Conservation (phyloP, 805 yeast species). For the Schwanniomyces yamadae region DNA sequence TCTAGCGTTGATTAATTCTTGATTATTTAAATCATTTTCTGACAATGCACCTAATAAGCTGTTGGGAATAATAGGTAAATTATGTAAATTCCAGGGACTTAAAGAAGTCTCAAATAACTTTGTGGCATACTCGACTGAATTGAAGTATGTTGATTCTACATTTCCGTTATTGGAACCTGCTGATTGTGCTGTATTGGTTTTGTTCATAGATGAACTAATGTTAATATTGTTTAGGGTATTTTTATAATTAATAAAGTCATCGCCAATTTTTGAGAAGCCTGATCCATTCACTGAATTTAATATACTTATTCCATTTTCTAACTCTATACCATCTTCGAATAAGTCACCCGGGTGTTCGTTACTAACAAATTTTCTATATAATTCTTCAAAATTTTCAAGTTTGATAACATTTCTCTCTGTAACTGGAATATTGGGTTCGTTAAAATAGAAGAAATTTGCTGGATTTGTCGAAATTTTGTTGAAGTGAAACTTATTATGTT, state of each 20-base stretch:
- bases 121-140: constrained; percentile 18
- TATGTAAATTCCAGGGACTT: constrained; percentile 59
- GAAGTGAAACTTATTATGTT: constrained; percentile 11
- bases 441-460: constrained; percentile 5
- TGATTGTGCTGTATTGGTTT: not conserved
- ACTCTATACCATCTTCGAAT: constrained; percentile 23
- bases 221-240: constrained; percentile 19
- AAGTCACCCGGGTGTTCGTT: constrained; percentile 20
- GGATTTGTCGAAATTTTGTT: constrained; percentile 5
- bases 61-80: constrained; percentile 48
- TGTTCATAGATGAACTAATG: constrained; percentile 13
- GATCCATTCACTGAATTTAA: constrained; percentile 32
- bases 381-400: constrained; percentile 32
- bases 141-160: constrained; percentile 15
- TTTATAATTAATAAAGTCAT: constrained; percentile 26
- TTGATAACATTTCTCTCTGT: constrained; percentile 13
- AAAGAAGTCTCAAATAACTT: constrained; percentile 21
- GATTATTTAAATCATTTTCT: constrained; percentile 43
- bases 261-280: constrained; percentile 34
- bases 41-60: constrained; percentile 47
- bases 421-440: constrained; percentile 6
- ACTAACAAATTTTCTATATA: constrained; percentile 43
- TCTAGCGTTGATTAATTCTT: constrained; percentile 43
- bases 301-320: constrained; percentile 25
- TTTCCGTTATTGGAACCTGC: constrained; percentile 4